Base-by-base conservation (phyloP, 495 filamentous ascomycete genomes). In the Annulohypoxylon nitens region DNA sequence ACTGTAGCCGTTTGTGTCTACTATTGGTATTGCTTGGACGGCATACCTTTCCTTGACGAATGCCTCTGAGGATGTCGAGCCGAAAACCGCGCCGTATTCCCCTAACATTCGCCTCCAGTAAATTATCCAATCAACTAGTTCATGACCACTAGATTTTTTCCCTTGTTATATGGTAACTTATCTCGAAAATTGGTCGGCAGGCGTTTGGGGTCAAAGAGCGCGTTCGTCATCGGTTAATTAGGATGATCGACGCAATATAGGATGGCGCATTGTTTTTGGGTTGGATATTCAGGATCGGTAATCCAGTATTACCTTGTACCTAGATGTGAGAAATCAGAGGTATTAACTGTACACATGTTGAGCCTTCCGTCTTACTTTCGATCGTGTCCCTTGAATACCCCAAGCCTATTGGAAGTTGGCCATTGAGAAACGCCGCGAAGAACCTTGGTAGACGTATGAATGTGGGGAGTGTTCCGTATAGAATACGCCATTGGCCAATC, bases 11-110 rank as follows among this genome's bases (percentile, higher is more conserved):
- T 98, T 99, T 78, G 97, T 98, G 11, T 97, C 95, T 3, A 95
- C 93, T 26, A 83, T 99, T 64, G 97, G 97, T 86, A 98, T 99
- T 73, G 94, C 94, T 53, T 99, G 97, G 97, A 99, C 97, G n/a
- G 95, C 94, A 23, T 99, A 98, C 79, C 89, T 99, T 26, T 98
- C 95, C 0, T 87, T 99, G 4, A 96, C 93, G 62, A 99, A 98
- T 79, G 92, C 95, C 26, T 83, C 95, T 0, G 94, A 95, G 58
- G 91, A 97, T 30, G 81, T 69, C 36, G 64, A 71, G 59, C 63
- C 69, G 25, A 80, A 80, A 37, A 20, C 73, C 12, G 73, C 73
- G 3, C 73, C 77, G 7, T 74, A 78, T 50, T 76, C 75, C 47
- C 75, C 78, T 11, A 74, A 65, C 33, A 78, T 78, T 59, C 78